Base-by-base conservation (phyloP, 2,329 filamentous ascomycete species). In the Verticillium tricorpus region DNA sequence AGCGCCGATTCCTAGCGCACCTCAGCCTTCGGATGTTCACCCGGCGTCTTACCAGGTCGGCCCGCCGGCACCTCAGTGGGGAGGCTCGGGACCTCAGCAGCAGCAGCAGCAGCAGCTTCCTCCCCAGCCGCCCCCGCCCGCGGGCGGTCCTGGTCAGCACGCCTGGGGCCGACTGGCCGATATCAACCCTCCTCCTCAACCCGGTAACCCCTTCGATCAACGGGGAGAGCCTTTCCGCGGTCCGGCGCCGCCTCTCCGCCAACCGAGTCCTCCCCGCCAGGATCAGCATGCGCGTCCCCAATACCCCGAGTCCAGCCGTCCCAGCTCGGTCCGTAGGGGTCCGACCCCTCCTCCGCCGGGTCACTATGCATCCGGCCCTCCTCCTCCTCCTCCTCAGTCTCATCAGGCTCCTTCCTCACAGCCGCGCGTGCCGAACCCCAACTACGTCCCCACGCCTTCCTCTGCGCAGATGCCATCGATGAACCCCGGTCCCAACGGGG, bases 11-110 rank as follows among this genome's bases (percentile, higher is more conserved):
- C 88, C 84, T 68, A 88, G 83, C 67, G 91, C 89, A 59, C 93
- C 94, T n/a, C 86, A 95, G 69, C 94, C 95, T 8, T 94, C 96
- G 71, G 95, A 99, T 75, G 93, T 98, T 25, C 93, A 98, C 73
- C 94, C 94, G 58, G 92, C 97, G 71, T 91, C 93, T 7, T 98
- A 98, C 71, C 93, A 97, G 75, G 86, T 91, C 67, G 92, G 91
- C 12, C 92, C 92, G 62, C 91, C 92, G 59, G 90, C 89, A 59
- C 93, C 93, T 66, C 91, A 96, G 73, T 98, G 94, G 94, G 91
- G 91, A 65, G 90, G 89, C 62, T 91, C 92, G 57, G 85, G 88
- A 54, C 85, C 87, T 58, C 82, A 83, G 63, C 76, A 77, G 54
- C 77, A 77, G 64, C 74, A 77, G 56, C 79, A 77, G 62, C 75